A percentile compares a stretch with the other conserved stretches of the same genome.
Conservation (phyloP, 192 early-diverging fungal genomes). For the Phycomyces blakesleeanus region DNA sequence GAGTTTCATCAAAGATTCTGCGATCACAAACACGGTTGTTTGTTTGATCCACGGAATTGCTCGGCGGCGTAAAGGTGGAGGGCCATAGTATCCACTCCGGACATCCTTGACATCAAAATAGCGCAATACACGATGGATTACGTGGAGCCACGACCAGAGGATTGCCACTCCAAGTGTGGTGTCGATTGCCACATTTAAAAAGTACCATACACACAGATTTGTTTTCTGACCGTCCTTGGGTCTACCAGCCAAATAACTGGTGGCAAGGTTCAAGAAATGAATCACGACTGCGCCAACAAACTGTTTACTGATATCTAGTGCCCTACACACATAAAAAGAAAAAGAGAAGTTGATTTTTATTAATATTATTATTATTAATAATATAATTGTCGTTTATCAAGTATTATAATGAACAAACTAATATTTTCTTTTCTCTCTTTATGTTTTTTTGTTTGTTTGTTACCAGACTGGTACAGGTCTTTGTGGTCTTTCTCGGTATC, state of each 20-base stretch:
- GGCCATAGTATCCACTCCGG: slow-evolving; percentile 66
- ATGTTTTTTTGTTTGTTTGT: neutral
- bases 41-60: slow-evolving; percentile 59
- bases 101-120: slow-evolving; percentile 46
- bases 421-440: neutral
- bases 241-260: slow-evolving; percentile 59
- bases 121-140: slow-evolving; percentile 40
- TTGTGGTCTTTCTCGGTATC: slow-evolving; percentile 62
- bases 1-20: slow-evolving; percentile 66
- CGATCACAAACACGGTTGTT: slow-evolving; percentile 56
- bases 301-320: slow-evolving; percentile 74
- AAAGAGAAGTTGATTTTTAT: neutral
- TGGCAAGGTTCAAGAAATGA: slow-evolving; percentile 63
- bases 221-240: slow-evolving; percentile 37
- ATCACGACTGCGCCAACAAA: slow-evolving; percentile 63
- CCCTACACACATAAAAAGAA: slow-evolving; percentile 33
- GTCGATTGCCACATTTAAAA: slow-evolving; percentile 66
- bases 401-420: no score
- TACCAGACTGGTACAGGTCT: slow-evolving; percentile 65
- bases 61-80: slow-evolving; percentile 51
- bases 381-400: no score
- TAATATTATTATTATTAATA: no score
- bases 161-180: slow-evolving; percentile 74
- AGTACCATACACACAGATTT: slow-evolving; percentile 79
- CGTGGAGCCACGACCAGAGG: slow-evolving; percentile 55